Evolutionary conservation across 192 early-diverging fungal genomes (phyloP), one percentile per base, ranked within the genome.

Genomic region (Entomortierella chlamydospora): DNA sequence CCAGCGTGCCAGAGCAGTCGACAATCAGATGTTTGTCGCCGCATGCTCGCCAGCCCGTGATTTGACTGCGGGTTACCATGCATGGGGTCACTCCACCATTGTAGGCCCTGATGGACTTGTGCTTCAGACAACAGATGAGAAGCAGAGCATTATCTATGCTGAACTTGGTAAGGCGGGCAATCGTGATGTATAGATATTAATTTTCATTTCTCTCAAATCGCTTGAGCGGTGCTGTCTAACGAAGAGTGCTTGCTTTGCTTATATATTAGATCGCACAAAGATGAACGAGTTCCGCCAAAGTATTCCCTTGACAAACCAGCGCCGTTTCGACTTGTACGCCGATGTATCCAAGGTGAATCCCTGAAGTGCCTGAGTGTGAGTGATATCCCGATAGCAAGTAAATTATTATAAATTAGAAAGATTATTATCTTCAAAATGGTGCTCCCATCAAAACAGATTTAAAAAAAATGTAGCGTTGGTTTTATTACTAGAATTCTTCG

Each of bases 1-100:
- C 8, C 84, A 88, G 83, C 66, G 79, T 28, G 78, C 82, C 1
- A 83, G 96, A 20, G 98, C 98, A 1, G 78, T 94, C 22, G 98
- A 99, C 82, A 99, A 98, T 81, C 95, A 95, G 73, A 87, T 99
- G 62, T 99, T 91, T 70, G 93, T 95, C 0, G 95, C 95, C 10
- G 92, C 92, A n/a, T 99, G 98, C 84, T 98, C 98, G 3, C 98
- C 98, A 10, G 98, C 98, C 13, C 86, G 96, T 29, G 95, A 96
- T 60, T 52, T 70, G 17, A 64, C 37, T 13, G 93, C 93, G 4
- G 57, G 68, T 10, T 99, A 99, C 82, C 86, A 92, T 33, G 95
- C 98, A 10, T 99, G 93, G 92, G 98, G 98, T 26, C 95, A 99
- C 81, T 97, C 95, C 9, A 91, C 92, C 3, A 82, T 98, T 31